Evolutionary conservation across 2,329 filamentous ascomycete species (phyloP).

Genomic region (Fusarium agapanthi): DNA sequence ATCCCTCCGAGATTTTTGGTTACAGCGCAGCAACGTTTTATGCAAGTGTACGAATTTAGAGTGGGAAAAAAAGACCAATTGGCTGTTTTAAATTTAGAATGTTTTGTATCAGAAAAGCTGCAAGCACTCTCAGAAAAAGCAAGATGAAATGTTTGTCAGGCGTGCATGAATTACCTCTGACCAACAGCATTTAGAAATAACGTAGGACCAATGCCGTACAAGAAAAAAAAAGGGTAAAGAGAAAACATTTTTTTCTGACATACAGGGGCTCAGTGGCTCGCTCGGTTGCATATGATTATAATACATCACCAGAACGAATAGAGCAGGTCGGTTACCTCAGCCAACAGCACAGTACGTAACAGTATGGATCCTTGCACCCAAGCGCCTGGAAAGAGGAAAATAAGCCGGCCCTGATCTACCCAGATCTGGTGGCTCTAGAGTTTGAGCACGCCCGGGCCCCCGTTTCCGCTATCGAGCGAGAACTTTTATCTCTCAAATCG

Average conservation of each 20-base stretch:
- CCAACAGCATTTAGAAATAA: not conserved
- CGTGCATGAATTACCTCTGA: not conserved
- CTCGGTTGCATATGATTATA: conserved; percentile 7
- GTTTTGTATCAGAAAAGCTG: not conserved
- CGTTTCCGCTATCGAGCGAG: not conserved
- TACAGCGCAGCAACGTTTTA: conserved; percentile 1
- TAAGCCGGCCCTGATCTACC: not conserved
- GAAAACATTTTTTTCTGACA: not conserved
- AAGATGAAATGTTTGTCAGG: not conserved
- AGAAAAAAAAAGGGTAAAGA: not conserved
- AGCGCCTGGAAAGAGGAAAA: not conserved
- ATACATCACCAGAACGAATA: conserved; percentile 1
- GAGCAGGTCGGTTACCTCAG: conserved; percentile 3
- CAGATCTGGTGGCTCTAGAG: conserved; percentile 6
- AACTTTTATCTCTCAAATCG: not conserved
- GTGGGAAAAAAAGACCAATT: not conserved
- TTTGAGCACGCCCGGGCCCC: not conserved
- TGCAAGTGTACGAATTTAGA: conserved; percentile 4
- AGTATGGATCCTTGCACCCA: not conserved
- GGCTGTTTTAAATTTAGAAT: not conserved
- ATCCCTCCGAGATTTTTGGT: not conserved
- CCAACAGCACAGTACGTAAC: conserved; percentile 1
- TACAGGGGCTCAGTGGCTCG: not conserved
- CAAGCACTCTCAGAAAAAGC: conserved; percentile 2
- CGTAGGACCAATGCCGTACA: too few species aligned